Conservation (phyloP, 306 rosid species). For the Potentilla sterilis region DNA sequence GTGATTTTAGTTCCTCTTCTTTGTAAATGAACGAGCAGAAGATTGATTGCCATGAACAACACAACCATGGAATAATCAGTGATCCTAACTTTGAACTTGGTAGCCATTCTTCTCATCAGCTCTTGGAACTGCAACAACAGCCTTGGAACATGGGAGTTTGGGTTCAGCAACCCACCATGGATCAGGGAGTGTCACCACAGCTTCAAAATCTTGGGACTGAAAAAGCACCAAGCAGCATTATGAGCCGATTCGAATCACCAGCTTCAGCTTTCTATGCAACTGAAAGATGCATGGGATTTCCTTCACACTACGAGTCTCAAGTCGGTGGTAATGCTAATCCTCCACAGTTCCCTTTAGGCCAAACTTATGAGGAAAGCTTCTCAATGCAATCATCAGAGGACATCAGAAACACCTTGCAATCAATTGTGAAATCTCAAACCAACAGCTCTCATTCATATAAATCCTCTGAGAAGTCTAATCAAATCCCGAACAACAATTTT, state of each 20-base stretch:
- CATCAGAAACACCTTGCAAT: conserved; percentile 47
- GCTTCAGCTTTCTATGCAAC: conserved; percentile 66
- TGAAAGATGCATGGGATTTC: conserved; percentile 70
- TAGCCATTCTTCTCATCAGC: conserved; percentile 38
- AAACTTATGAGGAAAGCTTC: conserved; percentile 34
- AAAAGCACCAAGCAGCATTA: conserved; percentile 41
- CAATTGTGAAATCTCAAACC: conserved; percentile 45
- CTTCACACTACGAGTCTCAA: conserved; percentile 43
- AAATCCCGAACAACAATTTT: conserved; percentile 25
- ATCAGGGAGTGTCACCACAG: conserved; percentile 34
- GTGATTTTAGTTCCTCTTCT: background rate
- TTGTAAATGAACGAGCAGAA: conserved; percentile 51
- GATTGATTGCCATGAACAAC: conserved; percentile 45
- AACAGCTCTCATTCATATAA: conserved; percentile 23
- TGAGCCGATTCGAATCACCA: conserved; percentile 64
- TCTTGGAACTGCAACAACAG: conserved; percentile 38
- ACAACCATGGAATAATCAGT: conserved; percentile 37
- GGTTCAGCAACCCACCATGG: conserved; percentile 38
- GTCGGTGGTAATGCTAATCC: conserved; percentile 27
- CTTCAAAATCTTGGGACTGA: conserved; percentile 30
- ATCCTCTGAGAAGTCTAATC: conserved; percentile 32
- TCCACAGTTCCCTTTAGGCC: conserved; percentile 52
- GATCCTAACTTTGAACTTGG: conserved; percentile 37
- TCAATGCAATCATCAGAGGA: conserved; percentile 43
- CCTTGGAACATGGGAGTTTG: conserved; percentile 47